Base-by-base conservation (phyloP, 495 filamentous ascomycete genomes). In the Cairneyella variabilis region DNA sequence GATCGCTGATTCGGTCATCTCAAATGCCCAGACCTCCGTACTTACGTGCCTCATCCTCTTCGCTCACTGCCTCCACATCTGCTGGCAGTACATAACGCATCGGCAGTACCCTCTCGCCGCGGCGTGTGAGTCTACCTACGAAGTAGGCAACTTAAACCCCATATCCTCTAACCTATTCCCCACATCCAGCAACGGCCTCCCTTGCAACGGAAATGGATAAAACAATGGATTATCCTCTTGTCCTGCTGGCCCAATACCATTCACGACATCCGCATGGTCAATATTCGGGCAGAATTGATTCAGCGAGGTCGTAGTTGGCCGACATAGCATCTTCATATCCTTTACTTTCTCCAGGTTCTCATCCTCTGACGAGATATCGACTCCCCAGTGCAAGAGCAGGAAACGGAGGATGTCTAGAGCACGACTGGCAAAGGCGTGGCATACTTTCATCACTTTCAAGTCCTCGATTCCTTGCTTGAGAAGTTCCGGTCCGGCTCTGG, bases 351-450 rank as follows among this genome's bases (percentile, higher is more conserved):
- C 51, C 20, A 38, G 16, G 8, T 3, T 23, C n/a, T 43, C 39
- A 22, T 26, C 53, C 40, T 5, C 45, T 25, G 59, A 22, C 22
- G 73, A 67, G 23, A 77, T 69, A 9, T 77, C 64, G 20, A 83
- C 73, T 37, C 76, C 69, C 82, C 82, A 84, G 55, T 77, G 78
- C 39, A 72, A 71, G 18, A 74, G 71, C 8, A 85, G 62, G 32
- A 68, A 78, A 12, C 71, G 68, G 4, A 84, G 65, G 21, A 84
- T 83, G 52, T 83, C 77, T 47, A 82, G 71, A 2, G 74, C 75
- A 23, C 80, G 78, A 8, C 71, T 70, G 20, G 78, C 80, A 49
- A 84, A 84, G 48, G 74, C 72, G 58, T 84, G 81, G 51, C 79
- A 82, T 1, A 69, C 69, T 3, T 72, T 73, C 74, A 84, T 77